phyloP scores from a whole-genome alignment of 805 yeast genomes.

The Kuraishia cidri region DNA sequence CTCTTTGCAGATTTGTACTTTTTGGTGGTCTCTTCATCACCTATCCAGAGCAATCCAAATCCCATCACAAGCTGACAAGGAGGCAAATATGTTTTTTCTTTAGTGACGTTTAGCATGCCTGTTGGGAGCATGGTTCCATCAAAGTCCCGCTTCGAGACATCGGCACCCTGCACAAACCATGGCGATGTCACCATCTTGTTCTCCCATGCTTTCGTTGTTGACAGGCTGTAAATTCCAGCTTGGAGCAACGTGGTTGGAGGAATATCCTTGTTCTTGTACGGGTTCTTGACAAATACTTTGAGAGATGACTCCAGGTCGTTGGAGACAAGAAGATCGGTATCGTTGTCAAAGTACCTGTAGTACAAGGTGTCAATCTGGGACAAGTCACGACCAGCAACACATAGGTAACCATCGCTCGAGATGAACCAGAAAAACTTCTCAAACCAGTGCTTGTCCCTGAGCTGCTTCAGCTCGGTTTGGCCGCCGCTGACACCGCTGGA shows the following conservation, averaged over 20 bases:
- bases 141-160: conserved; percentile 62
- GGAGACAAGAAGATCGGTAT: conserved; percentile 62
- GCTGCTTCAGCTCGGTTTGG: conserved; percentile 33
- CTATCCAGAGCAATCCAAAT: conserved; percentile 70
- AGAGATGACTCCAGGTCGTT: conserved; percentile 70
- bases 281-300: conserved; percentile 76
- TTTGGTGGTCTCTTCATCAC: conserved; percentile 39
- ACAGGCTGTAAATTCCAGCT: conserved; percentile 80
- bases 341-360: conserved; percentile 61
- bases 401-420: conserved; percentile 81
- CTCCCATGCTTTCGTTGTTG: conserved; percentile 86
- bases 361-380: conserved; percentile 75
- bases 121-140: conserved; percentile 47
- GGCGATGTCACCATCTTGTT: conserved; percentile 74
- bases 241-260: conserved; percentile 87
- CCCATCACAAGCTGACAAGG: conserved; percentile 89
- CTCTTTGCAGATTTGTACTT: conserved; percentile 18
- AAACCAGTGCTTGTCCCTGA: conserved; percentile 79
- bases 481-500: conserved; percentile 18
- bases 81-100: conserved; percentile 52
- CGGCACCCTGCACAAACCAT: conserved; percentile 71
- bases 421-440: conserved; percentile 94
- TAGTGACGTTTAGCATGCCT: conserved; percentile 49
- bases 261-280: conserved; percentile 55
- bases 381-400: conserved; percentile 80